These are phyloP conservation scores for Jacaranda mimosifolia DNA, from an alignment of 257 asterid species.

Conservation along the genomic window DNA sequence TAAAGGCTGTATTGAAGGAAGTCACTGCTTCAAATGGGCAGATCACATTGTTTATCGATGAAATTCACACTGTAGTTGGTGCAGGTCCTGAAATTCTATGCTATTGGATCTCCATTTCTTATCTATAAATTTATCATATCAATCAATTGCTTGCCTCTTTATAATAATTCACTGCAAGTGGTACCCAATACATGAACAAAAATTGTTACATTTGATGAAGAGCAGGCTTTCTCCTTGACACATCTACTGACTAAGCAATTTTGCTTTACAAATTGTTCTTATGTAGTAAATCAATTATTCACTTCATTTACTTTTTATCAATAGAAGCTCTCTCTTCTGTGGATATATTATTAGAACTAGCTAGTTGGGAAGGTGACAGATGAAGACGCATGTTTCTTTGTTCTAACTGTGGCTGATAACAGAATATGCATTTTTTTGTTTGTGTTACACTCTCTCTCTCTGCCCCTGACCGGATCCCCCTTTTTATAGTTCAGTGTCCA, in stretches of 20 bases:
- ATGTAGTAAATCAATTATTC: not conserved
- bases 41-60: conserved; percentile 87
- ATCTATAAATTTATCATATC: conserved; percentile 7
- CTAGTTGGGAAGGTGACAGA: conserved; percentile 19
- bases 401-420: not conserved
- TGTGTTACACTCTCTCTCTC: not conserved
- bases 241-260: not conserved
- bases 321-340: not conserved
- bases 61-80: conserved; percentile 96
- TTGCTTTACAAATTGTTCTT: conserved; percentile 24
- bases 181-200: conserved; percentile 17
- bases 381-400: conserved; percentile 2
- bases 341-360: not conserved
- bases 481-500: not conserved
- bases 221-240: too few species aligned
- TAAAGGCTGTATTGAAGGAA: conserved; percentile 92
- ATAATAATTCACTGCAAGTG: not conserved
- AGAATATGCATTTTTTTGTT: conserved; percentile 8
- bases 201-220: too few species aligned
- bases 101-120: conserved; percentile 14
- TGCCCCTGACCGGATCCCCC: too few species aligned
- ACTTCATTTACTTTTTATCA: not conserved
- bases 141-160: conserved; percentile 28
- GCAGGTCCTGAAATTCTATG: conserved; percentile 63
- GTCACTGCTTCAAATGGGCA: conserved; percentile 89